These are phyloP conservation scores for Ceratobasidium sp. DNA, from an alignment of 1,284 basidiomycete genomes.

Conservation along the genomic window DNA sequence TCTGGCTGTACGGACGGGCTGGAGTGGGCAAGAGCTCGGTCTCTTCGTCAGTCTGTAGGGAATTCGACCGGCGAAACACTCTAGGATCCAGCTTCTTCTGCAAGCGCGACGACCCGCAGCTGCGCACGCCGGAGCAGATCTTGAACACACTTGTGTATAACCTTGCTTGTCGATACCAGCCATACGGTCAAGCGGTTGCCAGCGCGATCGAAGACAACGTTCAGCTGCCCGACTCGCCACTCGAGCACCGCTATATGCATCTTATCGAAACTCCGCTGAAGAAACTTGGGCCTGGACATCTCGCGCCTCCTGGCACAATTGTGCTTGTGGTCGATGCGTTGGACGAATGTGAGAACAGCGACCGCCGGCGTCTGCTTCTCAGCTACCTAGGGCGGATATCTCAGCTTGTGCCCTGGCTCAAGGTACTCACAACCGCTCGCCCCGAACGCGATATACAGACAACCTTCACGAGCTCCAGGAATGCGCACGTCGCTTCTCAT, in stretches of 20 bases:
- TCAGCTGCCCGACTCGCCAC: neutral
- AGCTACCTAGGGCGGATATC: neutral
- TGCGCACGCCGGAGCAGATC: slow-evolving; percentile 4
- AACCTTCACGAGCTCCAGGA: neutral
- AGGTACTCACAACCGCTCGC: slow-evolving; percentile 18
- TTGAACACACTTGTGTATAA: slow-evolving; percentile 39
- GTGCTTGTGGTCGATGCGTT: slow-evolving; percentile 40
- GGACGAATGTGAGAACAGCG: slow-evolving; percentile 27
- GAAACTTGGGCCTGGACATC: neutral
- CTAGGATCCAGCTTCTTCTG: slow-evolving; percentile 53
- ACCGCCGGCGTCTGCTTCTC: slow-evolving; percentile 1
- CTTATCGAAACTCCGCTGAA: slow-evolving; percentile 6
- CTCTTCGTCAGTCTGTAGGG: slow-evolving; percentile 47
- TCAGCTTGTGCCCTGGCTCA: neutral
- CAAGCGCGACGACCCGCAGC: slow-evolving; percentile 45
- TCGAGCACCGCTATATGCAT: neutral
- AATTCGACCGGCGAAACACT: slow-evolving; percentile 8
- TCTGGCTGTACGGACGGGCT: slow-evolving; percentile 49
- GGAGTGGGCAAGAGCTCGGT: slow-evolving; percentile 50
- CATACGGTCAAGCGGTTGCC: neutral
- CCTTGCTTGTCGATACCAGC: slow-evolving; percentile 3
- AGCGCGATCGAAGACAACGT: neutral
- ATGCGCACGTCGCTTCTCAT: neutral
- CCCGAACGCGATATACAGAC: slow-evolving; percentile 23
- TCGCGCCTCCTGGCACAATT: neutral